Percentiles rank a stretch among this genome's conserved stretches.
Conservation (phyloP, 163 green algal species). For the Chlorella variabilis region DNA sequence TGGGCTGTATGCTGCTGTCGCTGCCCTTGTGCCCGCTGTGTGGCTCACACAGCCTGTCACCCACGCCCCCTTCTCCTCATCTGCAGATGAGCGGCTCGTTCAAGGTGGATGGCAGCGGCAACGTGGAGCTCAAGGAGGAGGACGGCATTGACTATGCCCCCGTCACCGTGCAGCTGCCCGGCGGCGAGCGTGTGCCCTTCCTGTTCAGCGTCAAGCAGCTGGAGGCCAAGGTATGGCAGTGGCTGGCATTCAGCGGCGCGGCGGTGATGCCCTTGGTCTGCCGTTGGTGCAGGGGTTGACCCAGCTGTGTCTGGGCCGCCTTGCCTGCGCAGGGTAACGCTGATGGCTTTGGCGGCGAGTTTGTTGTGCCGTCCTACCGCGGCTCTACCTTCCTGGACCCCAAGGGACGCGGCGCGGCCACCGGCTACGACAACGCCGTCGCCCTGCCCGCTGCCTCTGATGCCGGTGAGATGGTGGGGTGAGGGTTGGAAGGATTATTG, state of each 20-base stretch:
- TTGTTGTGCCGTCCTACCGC: slow-evolving; percentile 97
- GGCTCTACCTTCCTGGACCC: slow-evolving; percentile 99
- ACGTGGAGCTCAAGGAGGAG: slow-evolving; percentile 93
- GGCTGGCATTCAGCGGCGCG: too few species aligned
- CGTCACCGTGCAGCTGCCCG: slow-evolving; percentile 96
- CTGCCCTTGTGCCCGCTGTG: too few species aligned
- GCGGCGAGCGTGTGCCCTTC: slow-evolving; percentile 98
- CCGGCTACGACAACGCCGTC: slow-evolving; percentile 97
- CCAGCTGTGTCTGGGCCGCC: too few species aligned
- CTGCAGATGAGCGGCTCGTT: slow-evolving; percentile 85
- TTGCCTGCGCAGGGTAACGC: slow-evolving; percentile 73
- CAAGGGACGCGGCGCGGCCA: slow-evolving; percentile 97
- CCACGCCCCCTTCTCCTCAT: neutral
- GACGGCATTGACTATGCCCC: slow-evolving; percentile 99
- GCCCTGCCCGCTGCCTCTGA: slow-evolving; percentile 91
- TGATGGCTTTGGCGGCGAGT: slow-evolving; percentile 94
- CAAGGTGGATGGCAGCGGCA: slow-evolving; percentile 86
- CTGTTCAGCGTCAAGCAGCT: slow-evolving; percentile 99
- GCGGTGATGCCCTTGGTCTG: too few species aligned
- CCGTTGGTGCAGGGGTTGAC: too few species aligned
- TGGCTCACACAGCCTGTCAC: neutral
- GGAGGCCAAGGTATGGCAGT: slow-evolving; percentile 76
- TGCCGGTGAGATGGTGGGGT: slow-evolving; percentile 22
- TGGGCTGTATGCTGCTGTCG: neutral
- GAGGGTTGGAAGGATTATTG: too few species aligned